A percentile compares a stretch with the other conserved stretches of the same genome.
Evolutionary conservation across 352 stramenopile species (phyloP).

Genomic region (Globisporangium paddicum): DNA sequence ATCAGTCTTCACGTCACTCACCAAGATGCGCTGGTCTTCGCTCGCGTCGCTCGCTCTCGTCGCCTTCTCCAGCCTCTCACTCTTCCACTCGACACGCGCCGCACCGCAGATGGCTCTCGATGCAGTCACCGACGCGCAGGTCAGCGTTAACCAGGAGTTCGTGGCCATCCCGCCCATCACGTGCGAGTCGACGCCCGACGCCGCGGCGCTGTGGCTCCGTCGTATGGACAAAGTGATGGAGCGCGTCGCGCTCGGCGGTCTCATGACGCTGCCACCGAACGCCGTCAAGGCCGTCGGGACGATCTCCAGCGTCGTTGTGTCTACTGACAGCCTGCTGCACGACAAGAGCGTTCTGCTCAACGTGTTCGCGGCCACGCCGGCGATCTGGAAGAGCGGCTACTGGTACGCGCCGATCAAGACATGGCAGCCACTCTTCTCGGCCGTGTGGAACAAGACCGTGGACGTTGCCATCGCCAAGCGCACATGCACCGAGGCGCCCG

Average conservation of each 20-base stretch:
- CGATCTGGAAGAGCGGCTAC: conserved; percentile 45
- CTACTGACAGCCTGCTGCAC: conserved; percentile 14
- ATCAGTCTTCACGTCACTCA: neutral
- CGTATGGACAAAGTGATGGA: conserved; percentile 36
- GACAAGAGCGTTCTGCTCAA: conserved; percentile 25
- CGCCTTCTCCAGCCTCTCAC: neutral
- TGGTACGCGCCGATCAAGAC: conserved; percentile 39
- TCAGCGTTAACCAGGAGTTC: conserved; percentile 30
- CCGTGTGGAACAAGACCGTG: conserved; percentile 22
- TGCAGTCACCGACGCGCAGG: neutral
- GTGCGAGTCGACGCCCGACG: conserved; percentile 11
- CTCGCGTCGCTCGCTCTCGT: neutral
- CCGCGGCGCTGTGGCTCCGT: conserved; percentile 26
- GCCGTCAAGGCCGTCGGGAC: conserved; percentile 27
- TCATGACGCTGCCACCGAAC: conserved; percentile 29
- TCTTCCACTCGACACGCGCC: neutral
- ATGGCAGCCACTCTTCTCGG: conserved; percentile 30
- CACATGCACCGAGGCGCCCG: neutral
- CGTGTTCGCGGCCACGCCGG: conserved; percentile 30
- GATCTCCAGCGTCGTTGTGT: conserved; percentile 25
- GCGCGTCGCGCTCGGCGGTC: conserved; percentile 33
- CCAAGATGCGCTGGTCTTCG: neutral
- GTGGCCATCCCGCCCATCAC: conserved; percentile 25
- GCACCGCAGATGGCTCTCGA: neutral
- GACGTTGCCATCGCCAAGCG: conserved; percentile 26